Conservation (phyloP, 2,329 filamentous ascomycete species). For the Leptographium procerum region DNA sequence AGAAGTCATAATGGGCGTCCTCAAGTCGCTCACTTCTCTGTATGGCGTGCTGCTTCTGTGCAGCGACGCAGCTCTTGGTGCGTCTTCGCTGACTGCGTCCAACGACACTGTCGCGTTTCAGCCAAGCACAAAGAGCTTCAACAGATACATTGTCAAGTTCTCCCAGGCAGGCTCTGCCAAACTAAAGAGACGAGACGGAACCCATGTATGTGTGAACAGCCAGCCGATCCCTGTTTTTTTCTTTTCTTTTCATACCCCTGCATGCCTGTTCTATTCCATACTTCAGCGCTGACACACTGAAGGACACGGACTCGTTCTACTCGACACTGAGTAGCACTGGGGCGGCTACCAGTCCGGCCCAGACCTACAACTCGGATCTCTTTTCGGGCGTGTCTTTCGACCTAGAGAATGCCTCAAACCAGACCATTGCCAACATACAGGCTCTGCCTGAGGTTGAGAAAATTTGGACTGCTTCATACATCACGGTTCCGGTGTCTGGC, state of each 20-base stretch:
- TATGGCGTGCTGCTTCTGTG: not conserved
- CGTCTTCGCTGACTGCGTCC: not conserved
- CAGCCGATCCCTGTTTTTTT: no score
- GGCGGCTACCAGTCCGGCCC: slow-evolving; percentile 2
- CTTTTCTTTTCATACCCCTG: no score
- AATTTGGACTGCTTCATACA: slow-evolving; percentile 7
- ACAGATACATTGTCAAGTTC: slow-evolving; percentile 10
- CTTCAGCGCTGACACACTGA: not conserved
- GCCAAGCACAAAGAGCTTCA: not conserved
- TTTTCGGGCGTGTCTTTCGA: slow-evolving; percentile 12
- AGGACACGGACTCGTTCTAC: slow-evolving; percentile 4
- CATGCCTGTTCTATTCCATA: no score
- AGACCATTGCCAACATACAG: slow-evolving; percentile 5
- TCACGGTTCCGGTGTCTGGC: not conserved
- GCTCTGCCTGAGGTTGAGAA: slow-evolving; percentile 9
- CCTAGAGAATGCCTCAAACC: slow-evolving; percentile 1
- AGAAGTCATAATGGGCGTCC: not conserved
- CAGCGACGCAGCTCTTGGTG: not conserved
- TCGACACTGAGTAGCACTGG: slow-evolving; percentile 1
- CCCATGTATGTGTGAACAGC: not conserved
- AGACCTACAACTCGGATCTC: slow-evolving; percentile 7
- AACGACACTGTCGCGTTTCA: not conserved
- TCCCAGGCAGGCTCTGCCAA: not conserved
- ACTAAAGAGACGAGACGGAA: slow-evolving; percentile 2
- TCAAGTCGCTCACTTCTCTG: not conserved